Conservation (phyloP, 1,139 yeast genomes). For the Pichia sp. region DNA sequence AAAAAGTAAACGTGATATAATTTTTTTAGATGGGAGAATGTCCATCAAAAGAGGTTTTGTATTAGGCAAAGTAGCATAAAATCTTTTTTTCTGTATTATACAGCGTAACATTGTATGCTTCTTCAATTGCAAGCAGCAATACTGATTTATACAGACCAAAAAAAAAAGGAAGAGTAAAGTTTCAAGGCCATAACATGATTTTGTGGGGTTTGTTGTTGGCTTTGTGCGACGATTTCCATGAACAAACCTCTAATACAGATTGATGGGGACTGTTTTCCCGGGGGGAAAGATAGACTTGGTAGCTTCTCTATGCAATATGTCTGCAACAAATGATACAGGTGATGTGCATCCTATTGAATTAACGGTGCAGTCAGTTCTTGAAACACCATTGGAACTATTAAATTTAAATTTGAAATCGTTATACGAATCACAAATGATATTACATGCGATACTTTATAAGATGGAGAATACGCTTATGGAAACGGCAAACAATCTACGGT, state of each 20-base stretch:
- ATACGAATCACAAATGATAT: constrained; percentile 51
- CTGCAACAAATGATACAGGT: not conserved
- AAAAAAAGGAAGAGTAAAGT: not conserved
- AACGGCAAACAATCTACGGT: constrained; percentile 26
- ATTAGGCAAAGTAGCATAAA: constrained; percentile 10
- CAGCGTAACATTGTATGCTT: too few relatives aligned
- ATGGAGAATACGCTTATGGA: constrained; percentile 36
- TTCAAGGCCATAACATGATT: too few relatives aligned
- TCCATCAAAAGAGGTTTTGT: constrained; percentile 41
- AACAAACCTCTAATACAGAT: not conserved
- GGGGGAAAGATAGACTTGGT: too few relatives aligned
- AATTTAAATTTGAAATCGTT: constrained; percentile 47
- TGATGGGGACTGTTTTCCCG: too few relatives aligned
- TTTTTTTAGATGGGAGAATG: constrained; percentile 53
- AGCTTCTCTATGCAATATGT: not conserved
- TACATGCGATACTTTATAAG: constrained; percentile 42
- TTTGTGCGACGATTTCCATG: not conserved
- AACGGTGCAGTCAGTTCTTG: constrained; percentile 49
- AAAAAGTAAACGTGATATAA: constrained; percentile 53
- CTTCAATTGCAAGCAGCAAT: too few relatives aligned
- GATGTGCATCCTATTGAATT: constrained; percentile 48
- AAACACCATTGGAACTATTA: constrained; percentile 47
- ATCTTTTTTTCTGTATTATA: not conserved
- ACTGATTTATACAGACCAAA: too few relatives aligned
- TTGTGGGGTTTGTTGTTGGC: too few relatives aligned